phyloP scores from a whole-genome alignment of 176 grass and related monocot species.

The Cocos nucifera region DNA sequence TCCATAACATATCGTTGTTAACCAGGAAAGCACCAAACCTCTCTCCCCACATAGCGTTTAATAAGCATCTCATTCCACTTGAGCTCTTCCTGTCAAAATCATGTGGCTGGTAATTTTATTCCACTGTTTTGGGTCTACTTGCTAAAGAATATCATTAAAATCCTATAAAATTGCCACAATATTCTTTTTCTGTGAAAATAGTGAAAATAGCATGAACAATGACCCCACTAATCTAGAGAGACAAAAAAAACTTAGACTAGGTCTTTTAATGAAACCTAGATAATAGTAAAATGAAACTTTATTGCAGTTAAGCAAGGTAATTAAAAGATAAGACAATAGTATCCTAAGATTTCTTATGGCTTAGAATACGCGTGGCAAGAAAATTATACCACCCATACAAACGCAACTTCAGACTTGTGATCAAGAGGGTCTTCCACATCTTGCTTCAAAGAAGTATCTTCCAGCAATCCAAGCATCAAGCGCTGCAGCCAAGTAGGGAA shows the following conservation, averaged over 20 bases:
- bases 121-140: not conserved
- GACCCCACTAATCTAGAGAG: no score
- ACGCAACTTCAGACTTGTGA: conserved; percentile 26
- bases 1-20: no score
- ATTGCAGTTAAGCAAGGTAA: no score
- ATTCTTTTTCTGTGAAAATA: no score
- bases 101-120: conserved; percentile 14
- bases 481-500: conserved; percentile 28
- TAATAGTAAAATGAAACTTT: no score
- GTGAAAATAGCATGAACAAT: no score
- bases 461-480: conserved; percentile 43
- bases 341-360: no score
- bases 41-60: conserved; percentile 67
- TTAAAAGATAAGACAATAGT: no score
- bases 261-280: no score
- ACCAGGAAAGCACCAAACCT: conserved; percentile 32
- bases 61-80: conserved; percentile 69
- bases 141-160: no score
- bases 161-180: no score
- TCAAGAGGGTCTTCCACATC: conserved; percentile 17
- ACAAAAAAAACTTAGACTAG: no score
- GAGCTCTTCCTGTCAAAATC: conserved; percentile 57
- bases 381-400: conserved; percentile 44
- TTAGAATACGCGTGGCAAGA: not conserved
- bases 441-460: conserved; percentile 14